A percentile compares a stretch with the other conserved stretches of the same genome.
These are phyloP conservation scores for Mallotus nudiflorus DNA, from an alignment of 345 rosid genomes.

Conservation along the genomic window DNA sequence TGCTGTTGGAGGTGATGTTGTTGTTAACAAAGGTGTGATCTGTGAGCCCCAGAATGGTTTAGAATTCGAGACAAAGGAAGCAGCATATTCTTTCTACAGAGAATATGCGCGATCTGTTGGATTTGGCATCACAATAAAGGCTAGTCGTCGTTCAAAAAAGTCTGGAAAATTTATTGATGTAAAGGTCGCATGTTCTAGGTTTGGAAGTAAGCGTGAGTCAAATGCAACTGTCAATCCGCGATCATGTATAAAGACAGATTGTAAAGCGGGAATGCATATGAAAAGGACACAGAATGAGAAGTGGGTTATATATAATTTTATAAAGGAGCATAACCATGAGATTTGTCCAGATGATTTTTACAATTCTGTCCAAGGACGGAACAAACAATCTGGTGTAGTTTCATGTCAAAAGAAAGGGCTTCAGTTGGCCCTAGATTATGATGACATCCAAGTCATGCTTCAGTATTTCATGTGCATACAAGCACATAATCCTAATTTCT, in stretches of 20 bases:
- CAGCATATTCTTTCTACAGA: slow-evolving; percentile 23
- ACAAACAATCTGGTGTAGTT: slow-evolving; percentile 32
- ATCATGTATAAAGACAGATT: slow-evolving; percentile 41
- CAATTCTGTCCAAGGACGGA: slow-evolving; percentile 29
- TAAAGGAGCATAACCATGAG: slow-evolving; percentile 23
- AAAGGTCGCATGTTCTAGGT: slow-evolving; percentile 50
- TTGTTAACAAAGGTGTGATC: slow-evolving; percentile 9
- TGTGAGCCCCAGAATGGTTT: slow-evolving; percentile 36
- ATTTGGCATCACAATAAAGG: too few species aligned
- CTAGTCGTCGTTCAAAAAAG: slow-evolving; percentile 32
- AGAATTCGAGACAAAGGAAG: slow-evolving; percentile 49
- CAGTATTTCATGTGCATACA: slow-evolving; percentile 39
- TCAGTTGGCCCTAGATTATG: slow-evolving; percentile 33
- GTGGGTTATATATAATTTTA: slow-evolving; percentile 16
- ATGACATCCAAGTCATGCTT: slow-evolving; percentile 35
- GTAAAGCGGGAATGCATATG: slow-evolving; percentile 51
- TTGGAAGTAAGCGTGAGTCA: slow-evolving; percentile 40
- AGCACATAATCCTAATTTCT: slow-evolving; percentile 41
- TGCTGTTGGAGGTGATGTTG: slow-evolving; percentile 10
- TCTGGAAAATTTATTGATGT: slow-evolving; percentile 52
- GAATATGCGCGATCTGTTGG: too few species aligned
- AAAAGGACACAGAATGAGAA: slow-evolving; percentile 36
- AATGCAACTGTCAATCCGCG: slow-evolving; percentile 19
- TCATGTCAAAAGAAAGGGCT: slow-evolving; percentile 36
- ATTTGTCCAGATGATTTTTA: slow-evolving; percentile 36